Evolutionary conservation across 306 rosid genomes (phyloP).

Genomic region (Cucurbita moschata): DNA sequence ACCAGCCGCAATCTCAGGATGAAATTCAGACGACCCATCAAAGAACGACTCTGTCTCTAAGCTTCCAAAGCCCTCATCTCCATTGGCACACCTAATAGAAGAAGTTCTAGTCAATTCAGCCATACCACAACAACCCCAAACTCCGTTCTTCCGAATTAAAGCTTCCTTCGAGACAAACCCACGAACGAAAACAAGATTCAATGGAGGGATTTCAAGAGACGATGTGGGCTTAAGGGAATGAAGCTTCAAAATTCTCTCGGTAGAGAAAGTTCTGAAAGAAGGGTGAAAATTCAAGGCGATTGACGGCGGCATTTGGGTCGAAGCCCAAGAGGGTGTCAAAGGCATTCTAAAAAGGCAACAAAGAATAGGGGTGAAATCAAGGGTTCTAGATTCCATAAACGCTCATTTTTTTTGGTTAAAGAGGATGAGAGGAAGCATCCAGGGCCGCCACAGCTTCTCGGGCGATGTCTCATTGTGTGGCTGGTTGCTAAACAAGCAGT

Average conservation of each 20-base stretch:
- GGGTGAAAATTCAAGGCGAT: slow-evolving; percentile 4
- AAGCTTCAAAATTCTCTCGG: not conserved
- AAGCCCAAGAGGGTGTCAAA: not conserved
- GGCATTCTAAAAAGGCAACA: not conserved
- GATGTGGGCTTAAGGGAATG: slow-evolving; percentile 17
- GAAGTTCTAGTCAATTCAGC: slow-evolving; percentile 14
- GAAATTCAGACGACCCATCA: slow-evolving; percentile 24
- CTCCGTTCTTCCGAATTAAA: not conserved
- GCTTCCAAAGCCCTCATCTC: slow-evolving; percentile 29
- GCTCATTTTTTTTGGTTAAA: no score
- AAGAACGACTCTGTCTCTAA: slow-evolving; percentile 41
- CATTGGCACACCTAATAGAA: slow-evolving; percentile 17
- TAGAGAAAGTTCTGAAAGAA: not conserved
- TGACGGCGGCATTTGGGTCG: not conserved
- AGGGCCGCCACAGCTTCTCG: not conserved
- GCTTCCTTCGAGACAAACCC: slow-evolving; percentile 17
- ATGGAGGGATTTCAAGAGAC: slow-evolving; percentile 13
- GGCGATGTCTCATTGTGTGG: not conserved
- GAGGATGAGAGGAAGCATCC: not conserved
- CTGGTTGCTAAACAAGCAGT: not conserved
- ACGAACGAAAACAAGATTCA: slow-evolving; percentile 14
- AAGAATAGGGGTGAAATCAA: not conserved
- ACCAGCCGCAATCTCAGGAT: slow-evolving; percentile 4
- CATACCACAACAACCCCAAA: slow-evolving; percentile 10
- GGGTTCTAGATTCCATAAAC: not conserved